Base-by-base conservation (phyloP, 352 stramenopile species). In the Phytophthora rubi region DNA sequence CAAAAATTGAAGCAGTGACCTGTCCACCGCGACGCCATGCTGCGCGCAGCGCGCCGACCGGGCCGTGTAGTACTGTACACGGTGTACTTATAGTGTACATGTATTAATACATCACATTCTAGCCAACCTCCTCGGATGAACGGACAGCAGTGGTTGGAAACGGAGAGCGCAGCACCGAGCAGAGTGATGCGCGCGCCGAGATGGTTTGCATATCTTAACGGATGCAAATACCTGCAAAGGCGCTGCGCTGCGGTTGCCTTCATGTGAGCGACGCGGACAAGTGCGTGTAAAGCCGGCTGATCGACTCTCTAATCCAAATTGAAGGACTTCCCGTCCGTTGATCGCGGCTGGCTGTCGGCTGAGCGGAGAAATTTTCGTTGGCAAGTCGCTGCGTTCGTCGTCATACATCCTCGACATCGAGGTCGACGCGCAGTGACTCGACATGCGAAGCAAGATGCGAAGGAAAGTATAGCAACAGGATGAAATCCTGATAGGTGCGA, bases 1-100 rank as follows among this genome's bases (percentile, higher is more conserved):
- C 21, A 48, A 47, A 13, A 59, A 65, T 65, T 70, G 63, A 70
- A 70, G 63, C 60, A 55, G 26, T 45, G 23, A 26, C 59, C 53
- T 70, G 55, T 30, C 52, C 33, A 57, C 42, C 13, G 32, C 45
- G 2, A 26, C 1, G 23, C 23, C 23, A 26, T 26, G 23, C 23
- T 26, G 23, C 23, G 23, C 23, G 23, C 23, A 26, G 23, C 2
- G 23, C 2, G 62, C 32, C 53, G n/a, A 15, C 33, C n/a, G 45
- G 23, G 23, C 23, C 23, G 23, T 26, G 23, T 26, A 21, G 18
- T 21, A 21, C 18, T 21, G 18, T 21, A 21, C 18, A 21, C 18
- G 18, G 18, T 21, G 18, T 21, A 21, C 18, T 21, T 21, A 26
- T 26, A 26, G 23, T 26, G 23, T 26, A 26, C 23, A 1, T 3